Base-by-base conservation (phyloP, 331 rosid species). In the Telfairia occidentalis region DNA sequence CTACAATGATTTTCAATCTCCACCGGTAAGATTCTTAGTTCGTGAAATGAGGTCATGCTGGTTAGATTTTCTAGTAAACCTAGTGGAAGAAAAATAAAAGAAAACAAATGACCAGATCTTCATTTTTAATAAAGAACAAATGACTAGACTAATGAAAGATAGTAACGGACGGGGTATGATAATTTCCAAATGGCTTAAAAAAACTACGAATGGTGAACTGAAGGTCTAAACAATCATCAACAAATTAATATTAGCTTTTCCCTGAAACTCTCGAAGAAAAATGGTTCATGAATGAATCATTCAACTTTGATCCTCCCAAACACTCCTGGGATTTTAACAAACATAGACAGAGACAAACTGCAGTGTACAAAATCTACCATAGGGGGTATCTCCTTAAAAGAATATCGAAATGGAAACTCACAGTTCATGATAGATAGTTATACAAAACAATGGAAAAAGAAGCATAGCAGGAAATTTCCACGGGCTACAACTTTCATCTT, bases 171-270 rank as follows among this genome's bases (percentile, higher is more conserved):
- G 38, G 37, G n/a, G 1, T 67, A 16, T 71, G 16, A 46, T 46
- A 26, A 46, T 46, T 45, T 71, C 42, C 59, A 1, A 28, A 28
- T 71, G 18, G 24, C 3, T 3, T 26, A 16, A 35, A 19, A 15
- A 42, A 7, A 64, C 48, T 64, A 35, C 9, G 28, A 19, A n/a
- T 37, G 28, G 50, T 10, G 34, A 64, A 35, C 9, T 4, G 18
- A 64, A 35, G 9, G 30, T 64, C 74, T 69, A 42, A 43, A 69
- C 23, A 26, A 69, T 69, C 32, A 65, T 13, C 71, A 64, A 64
- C 48, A 37, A 64, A 21, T 38, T 13, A 42, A 26, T 42, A 32
- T 13, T 28, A 69, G 23, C 13, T 45, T 45, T 45, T 69, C 38
- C 74, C 5, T 32, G 18, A 16, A 32, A 60, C 69, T 29, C 11